Base-by-base conservation (phyloP, 441 rosid genomes). In the Eutrema salsugineum region DNA sequence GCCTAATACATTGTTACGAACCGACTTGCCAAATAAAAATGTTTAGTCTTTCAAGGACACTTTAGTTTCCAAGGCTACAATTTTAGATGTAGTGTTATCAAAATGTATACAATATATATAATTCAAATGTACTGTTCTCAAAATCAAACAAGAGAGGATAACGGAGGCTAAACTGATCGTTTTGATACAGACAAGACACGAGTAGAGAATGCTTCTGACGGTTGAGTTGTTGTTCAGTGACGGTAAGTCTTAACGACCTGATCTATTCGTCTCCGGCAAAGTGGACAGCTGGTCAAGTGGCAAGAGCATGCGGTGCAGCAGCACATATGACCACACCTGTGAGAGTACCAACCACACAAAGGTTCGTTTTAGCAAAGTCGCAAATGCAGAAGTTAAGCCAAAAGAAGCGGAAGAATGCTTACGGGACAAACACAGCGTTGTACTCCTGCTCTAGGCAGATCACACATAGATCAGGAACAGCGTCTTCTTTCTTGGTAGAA, bases 391-490 rank as follows among this genome's bases (percentile, higher is more conserved):
- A 6, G n/a, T 55, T 16, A 30, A 68, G 50, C 15, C 35, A 57
- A 47, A n/a, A 11, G 51, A 40, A 35, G 38, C 0, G 9, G 12
- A n/a, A 9, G 17, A 22, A 14, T 88, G 49, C 97, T 85, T 90
- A 94, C 99, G 88, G 88, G 50, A 90, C 84, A 82, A 94, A 91
- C 58, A 90, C 99, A 38, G 94, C 91, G 39, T 92, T 90, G 81
- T 89, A 94, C 70, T 92, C 91, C 61, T 84, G 87, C 85, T 92
- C 99, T 70, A 92, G 96, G 82, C 99, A 94, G 80, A 94, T 92
- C 79, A 94, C 99, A 60, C 98, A 94, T 0, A 90, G 81, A 84
- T 88, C 93, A 75, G 97, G 99, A 85, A 89, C 77, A 50, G 75
- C 68, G 32, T 68, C 78, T 51, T 91, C 97, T 83, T 80, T 88